Percentiles rank a stretch among this genome's conserved stretches.
These are phyloP conservation scores for Tuber umbilicatum DNA, from an alignment of 495 filamentous ascomycete species.

Conservation along the genomic window DNA sequence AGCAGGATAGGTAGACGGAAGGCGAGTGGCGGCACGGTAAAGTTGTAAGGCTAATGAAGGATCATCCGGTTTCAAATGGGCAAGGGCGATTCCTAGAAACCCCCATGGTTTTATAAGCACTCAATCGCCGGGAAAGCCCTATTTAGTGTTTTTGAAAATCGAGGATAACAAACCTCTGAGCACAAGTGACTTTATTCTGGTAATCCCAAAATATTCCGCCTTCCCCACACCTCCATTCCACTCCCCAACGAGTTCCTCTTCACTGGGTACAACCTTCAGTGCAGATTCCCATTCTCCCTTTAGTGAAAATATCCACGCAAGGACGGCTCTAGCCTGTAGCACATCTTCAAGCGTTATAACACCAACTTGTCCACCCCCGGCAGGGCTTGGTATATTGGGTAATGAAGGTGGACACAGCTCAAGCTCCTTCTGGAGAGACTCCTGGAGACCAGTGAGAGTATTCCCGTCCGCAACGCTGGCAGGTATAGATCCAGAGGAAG, in stretches of 20 bases:
- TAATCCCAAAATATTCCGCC: constrained; percentile 40
- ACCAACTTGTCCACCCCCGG: constrained; percentile 36
- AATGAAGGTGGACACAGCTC: constrained; percentile 12
- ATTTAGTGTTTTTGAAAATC: constrained; percentile 4
- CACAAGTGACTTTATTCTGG: constrained; percentile 41
- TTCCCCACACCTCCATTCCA: constrained; percentile 31
- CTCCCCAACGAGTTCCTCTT: constrained; percentile 37
- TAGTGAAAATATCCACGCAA: constrained; percentile 37
- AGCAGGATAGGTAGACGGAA: constrained; percentile 26
- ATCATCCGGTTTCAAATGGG: constrained; percentile 33
- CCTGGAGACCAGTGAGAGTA: constrained; percentile 20
- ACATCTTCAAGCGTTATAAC: constrained; percentile 35
- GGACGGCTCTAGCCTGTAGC: constrained; percentile 36
- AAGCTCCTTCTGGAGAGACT: constrained; percentile 29
- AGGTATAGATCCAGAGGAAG: constrained; percentile 10
- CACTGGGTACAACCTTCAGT: constrained; percentile 30
- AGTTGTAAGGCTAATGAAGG: constrained; percentile 36
- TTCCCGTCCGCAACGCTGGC: constrained; percentile 11
- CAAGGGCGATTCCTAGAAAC: constrained; percentile 34
- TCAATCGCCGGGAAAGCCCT: constrained; percentile 8
- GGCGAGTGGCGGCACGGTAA: constrained; percentile 38
- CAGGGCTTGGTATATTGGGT: constrained; percentile 29
- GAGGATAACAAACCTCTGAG: constrained; percentile 33
- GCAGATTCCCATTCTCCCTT: constrained; percentile 35
- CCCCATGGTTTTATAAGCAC: constrained; percentile 5